phyloP scores from a whole-genome alignment of 208 protist species.

The Acanthamoeba polyphaga region DNA sequence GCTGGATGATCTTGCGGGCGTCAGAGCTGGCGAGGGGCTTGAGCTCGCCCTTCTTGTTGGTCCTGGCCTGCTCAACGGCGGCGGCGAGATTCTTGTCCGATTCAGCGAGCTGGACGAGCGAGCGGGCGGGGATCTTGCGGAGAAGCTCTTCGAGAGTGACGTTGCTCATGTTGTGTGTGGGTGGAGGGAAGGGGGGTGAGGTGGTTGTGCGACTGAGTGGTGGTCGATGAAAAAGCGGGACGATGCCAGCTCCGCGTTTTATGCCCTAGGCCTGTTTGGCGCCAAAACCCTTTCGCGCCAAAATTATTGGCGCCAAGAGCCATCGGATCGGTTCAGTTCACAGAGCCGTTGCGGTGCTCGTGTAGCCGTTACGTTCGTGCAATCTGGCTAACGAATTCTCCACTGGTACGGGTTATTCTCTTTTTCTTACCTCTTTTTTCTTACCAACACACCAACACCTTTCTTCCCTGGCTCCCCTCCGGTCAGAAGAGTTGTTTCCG shows the following conservation, averaged over 20 bases:
- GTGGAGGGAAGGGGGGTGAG: background rate
- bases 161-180: constrained; percentile 60
- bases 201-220: background rate
- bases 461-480: too few species aligned
- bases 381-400: background rate
- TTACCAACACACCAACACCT: too few species aligned
- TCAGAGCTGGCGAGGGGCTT: background rate
- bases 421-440: too few species aligned
- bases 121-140: constrained; percentile 19
- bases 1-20: constrained; percentile 48
- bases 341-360: too few species aligned
- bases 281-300: constrained; percentile 22
- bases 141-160: constrained; percentile 2
- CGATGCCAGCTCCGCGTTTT: background rate
- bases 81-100: constrained; percentile 12
- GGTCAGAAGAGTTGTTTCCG: too few species aligned
- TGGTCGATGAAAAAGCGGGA: background rate
- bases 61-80: constrained; percentile 21
- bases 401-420: too few species aligned
- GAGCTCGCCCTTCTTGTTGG: constrained; percentile 46
- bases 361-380: background rate
- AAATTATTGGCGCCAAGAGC: background rate
- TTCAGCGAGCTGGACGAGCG: constrained; percentile 57
- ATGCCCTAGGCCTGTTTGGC: background rate
- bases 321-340: too few species aligned